Evolutionary conservation across 768 basidiomycete genomes (phyloP).

Genomic region (Pilatotrama ljubarskyi): DNA sequence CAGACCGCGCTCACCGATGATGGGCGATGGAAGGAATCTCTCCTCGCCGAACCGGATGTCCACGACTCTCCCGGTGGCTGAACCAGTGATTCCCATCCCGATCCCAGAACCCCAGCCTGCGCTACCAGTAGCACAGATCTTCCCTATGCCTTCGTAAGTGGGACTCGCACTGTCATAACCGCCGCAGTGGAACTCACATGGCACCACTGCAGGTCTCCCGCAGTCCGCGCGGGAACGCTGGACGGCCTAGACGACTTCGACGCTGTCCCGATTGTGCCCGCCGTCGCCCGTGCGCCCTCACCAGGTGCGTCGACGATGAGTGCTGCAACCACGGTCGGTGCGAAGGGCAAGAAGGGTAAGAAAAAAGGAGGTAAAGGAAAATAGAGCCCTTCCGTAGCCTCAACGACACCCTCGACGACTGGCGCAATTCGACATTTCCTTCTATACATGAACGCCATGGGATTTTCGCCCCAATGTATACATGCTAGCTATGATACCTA

Average conservation of each 20-base stretch:
- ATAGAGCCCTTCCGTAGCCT: background rate
- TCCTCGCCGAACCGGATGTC: conserved; percentile 3
- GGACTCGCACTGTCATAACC: too few species aligned
- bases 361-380: conserved; percentile 16
- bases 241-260: conserved; percentile 12
- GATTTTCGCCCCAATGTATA: too few species aligned
- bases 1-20: conserved; percentile 20
- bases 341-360: conserved; percentile 24
- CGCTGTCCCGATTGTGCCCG: background rate
- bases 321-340: background rate
- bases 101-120: conserved; percentile 15
- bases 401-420: background rate
- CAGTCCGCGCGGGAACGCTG: background rate
- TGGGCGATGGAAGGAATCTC: conserved; percentile 12
- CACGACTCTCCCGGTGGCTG: background rate
- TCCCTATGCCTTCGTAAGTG: conserved; percentile 15
- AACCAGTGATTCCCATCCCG: conserved; percentile 16
- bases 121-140: conserved; percentile 9
- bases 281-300: conserved; percentile 10
- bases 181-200: background rate
- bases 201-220: conserved; percentile 2
- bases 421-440: background rate
- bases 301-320: conserved; percentile 9
- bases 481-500: too few species aligned
- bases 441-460: background rate